Percentiles rank a stretch among this genome's conserved stretches.
Conservation (phyloP, 768 basidiomycete species). For the Lactarius deliciosus region DNA sequence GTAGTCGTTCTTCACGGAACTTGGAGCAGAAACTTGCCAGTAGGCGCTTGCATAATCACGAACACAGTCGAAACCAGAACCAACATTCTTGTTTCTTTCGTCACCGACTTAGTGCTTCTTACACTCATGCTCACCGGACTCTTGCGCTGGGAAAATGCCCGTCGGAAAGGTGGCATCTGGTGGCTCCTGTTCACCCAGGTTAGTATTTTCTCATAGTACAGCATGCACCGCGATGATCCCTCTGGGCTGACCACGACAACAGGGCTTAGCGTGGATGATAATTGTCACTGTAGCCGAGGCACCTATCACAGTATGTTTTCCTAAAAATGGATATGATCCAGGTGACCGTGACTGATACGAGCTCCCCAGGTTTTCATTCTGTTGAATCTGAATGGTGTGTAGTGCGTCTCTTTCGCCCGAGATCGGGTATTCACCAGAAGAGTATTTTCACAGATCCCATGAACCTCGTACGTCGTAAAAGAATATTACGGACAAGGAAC, state of each 20-base stretch:
- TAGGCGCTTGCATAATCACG: neutral
- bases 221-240: neutral
- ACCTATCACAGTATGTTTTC: slow-evolving; percentile 3
- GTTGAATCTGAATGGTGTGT: slow-evolving; percentile 11
- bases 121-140: slow-evolving; percentile 9
- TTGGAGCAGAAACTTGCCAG: too few species aligned
- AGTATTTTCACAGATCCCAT: neutral
- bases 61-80: neutral
- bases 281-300: slow-evolving; percentile 1
- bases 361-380: neutral
- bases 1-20: neutral
- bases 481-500: neutral
- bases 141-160: slow-evolving; percentile 11
- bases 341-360: neutral
- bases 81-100: slow-evolving; percentile 1
- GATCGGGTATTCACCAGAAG: neutral
- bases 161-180: neutral
- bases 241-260: neutral
- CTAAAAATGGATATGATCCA: neutral
- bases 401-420: neutral
- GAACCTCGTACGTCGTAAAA: slow-evolving; percentile 9
- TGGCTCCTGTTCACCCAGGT: slow-evolving; percentile 9
- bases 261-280: slow-evolving; percentile 11
- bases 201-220: neutral
- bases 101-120: slow-evolving; percentile 5